A percentile compares a stretch with the other conserved stretches of the same genome.
phyloP scores from a whole-genome alignment of 345 rosid species.

The Trapa incisa region DNA sequence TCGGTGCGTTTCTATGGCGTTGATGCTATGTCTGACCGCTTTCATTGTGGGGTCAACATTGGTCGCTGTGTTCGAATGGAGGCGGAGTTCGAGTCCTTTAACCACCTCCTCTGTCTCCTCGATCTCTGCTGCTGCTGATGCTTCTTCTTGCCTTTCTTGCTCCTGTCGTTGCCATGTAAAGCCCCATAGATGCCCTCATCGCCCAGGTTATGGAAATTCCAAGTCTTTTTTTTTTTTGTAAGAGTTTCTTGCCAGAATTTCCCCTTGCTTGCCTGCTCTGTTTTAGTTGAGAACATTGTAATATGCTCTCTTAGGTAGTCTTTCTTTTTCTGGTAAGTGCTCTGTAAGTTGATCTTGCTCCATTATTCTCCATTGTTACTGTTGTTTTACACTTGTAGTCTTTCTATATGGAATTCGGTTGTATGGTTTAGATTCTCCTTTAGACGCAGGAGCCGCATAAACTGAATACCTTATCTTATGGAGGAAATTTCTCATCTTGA shows the following conservation, averaged over 20 bases:
- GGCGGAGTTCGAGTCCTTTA: not conserved
- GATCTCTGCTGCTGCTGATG: not conserved
- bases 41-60: not conserved
- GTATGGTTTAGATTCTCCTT: no score
- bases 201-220: not conserved
- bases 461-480: no score
- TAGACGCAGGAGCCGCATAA: no score
- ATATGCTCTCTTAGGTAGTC: no score
- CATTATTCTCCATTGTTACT: no score
- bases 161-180: not conserved
- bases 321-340: no score
- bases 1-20: not conserved
- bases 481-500: not conserved
- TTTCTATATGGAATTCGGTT: no score
- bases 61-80: not conserved
- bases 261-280: not conserved
- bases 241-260: not conserved
- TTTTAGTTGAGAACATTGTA: not conserved
- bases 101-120: not conserved
- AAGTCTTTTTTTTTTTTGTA: not conserved
- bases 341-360: no score
- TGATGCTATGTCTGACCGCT: not conserved
- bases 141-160: not conserved
- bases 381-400: no score
- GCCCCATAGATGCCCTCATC: not conserved